These are phyloP conservation scores for Gynandropsis gynandra DNA, from an alignment of 345 rosid species.

Conservation along the genomic window DNA sequence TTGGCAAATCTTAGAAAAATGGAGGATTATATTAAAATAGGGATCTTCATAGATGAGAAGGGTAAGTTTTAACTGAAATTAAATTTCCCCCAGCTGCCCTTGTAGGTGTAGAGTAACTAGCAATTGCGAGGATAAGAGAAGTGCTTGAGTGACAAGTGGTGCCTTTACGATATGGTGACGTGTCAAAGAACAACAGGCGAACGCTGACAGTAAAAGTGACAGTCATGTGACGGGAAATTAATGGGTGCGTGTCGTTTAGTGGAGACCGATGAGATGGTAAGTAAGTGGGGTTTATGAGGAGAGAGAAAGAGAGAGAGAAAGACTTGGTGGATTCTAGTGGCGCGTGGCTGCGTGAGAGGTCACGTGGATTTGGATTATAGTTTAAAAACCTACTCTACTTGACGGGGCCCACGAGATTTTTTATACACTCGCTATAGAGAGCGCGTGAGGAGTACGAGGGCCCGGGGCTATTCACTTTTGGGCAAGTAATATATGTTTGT, in stretches of 20 bases:
- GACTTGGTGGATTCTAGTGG: too few relatives aligned
- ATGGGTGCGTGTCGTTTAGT: constrained; percentile 16
- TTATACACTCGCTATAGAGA: too few relatives aligned
- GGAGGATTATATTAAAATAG: constrained; percentile 11
- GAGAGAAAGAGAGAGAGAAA: background rate
- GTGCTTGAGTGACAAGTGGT: constrained; percentile 17
- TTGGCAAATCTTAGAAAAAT: constrained; percentile 19
- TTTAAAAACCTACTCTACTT: background rate
- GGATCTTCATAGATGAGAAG: constrained; percentile 21
- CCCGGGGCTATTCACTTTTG: too few relatives aligned
- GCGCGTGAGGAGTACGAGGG: too few relatives aligned
- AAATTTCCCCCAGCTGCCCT: constrained; percentile 10
- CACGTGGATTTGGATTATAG: background rate
- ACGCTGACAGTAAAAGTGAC: constrained; percentile 16
- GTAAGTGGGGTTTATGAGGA: constrained; percentile 4
- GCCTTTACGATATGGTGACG: constrained; percentile 10
- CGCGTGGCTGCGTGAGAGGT: constrained; percentile 22
- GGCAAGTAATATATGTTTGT: too few relatives aligned
- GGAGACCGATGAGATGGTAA: constrained; percentile 10
- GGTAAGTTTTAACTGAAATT: constrained; percentile 9
- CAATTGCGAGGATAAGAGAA: background rate
- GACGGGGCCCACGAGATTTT: too few relatives aligned
- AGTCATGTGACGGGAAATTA: constrained; percentile 23
- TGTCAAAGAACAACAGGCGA: constrained; percentile 19
- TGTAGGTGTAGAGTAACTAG: constrained; percentile 7